Evolutionary conservation across 169 alveolate species (phyloP), one percentile per base, ranked within the genome.

Genomic region (Plasmodium relictum): DNA sequence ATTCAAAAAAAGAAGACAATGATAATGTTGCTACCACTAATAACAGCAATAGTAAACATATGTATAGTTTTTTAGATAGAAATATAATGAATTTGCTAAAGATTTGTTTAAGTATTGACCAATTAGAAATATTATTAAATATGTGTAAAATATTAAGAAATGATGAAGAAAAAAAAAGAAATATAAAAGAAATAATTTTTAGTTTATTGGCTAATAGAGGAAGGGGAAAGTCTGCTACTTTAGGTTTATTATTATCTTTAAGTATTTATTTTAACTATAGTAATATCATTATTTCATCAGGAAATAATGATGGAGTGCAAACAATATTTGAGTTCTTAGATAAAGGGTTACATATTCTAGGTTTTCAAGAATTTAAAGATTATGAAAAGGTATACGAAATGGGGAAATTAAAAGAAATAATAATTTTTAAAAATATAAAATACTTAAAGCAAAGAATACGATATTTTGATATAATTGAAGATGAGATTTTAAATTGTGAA

Each of bases 211-310:
- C 99, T 2, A 99, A 98, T 12, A 95, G 99, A 86, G 99, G 99
- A 3, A 95, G 99, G 73, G 99, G 99, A 1, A 99, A 99, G 94
- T 96, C 98, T n/a, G 99, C 99, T 56, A 97, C 99, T 2, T 94
- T 99, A 24, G 99, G 99, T 5, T 74, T 98, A 50, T 92, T 97
- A 45, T 94, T 98, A 14, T 96, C 99, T 4, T 94, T 98, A 42
- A 98, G 98, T 6, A 94, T 96, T 72, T 96, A 93, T 56, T 95
- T 93, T 97, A 98, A 94, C 76, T 96, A 93, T 93, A 95, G 99
- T 86, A 98, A 98, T 95, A 97, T 98, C 61, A 97, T 98, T 69
- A 97, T 99, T 14, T 98, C 99, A 37, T 99, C 99, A 9, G 99
- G 99, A 2, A 95, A 99, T 14, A 99, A 99, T 12, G 99, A 99